Conservation (phyloP, 2,329 filamentous ascomycete species). For the Alternaria rosae region DNA sequence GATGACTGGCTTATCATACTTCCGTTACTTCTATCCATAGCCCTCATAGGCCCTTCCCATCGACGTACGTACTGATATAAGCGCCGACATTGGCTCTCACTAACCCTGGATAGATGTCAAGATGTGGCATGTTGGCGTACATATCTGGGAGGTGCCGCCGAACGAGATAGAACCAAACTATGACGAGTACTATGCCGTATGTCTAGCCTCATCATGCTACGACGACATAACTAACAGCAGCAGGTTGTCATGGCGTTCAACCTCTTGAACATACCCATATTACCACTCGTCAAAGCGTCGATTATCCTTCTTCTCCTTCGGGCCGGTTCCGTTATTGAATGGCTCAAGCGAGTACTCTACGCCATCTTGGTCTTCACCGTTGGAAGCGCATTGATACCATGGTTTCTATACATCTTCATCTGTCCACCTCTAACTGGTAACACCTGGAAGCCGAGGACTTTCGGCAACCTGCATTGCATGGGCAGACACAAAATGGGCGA, state of each 20-base stretch:
- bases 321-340: conserved; percentile 50
- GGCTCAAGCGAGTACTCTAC: conserved; percentile 49
- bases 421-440: conserved; percentile 51
- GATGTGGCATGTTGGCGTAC: conserved; percentile 49
- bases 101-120: conserved; percentile 39
- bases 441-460: conserved; percentile 49
- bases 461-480: conserved; percentile 50
- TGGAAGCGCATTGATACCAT: conserved; percentile 46
- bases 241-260: conserved; percentile 50
- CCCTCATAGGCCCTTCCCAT: conserved; percentile 47
- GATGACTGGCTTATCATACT: conserved; percentile 52
- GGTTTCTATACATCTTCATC: conserved; percentile 50
- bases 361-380: conserved; percentile 48
- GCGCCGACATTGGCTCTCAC: conserved; percentile 5
- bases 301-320: conserved; percentile 51
- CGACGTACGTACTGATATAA: conserved; percentile 35
- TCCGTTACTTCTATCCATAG: conserved; percentile 46
- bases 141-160: conserved; percentile 47
- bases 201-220: neutral
- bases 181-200: conserved; percentile 46
- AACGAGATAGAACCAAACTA: conserved; percentile 48
- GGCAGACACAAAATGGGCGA: conserved; percentile 48
- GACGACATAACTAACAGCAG: neutral
- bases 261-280: conserved; percentile 50
- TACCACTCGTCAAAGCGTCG: conserved; percentile 52